Conservation (phyloP, 352 stramenopile genomes). For the Phytophthora cryptogea region DNA sequence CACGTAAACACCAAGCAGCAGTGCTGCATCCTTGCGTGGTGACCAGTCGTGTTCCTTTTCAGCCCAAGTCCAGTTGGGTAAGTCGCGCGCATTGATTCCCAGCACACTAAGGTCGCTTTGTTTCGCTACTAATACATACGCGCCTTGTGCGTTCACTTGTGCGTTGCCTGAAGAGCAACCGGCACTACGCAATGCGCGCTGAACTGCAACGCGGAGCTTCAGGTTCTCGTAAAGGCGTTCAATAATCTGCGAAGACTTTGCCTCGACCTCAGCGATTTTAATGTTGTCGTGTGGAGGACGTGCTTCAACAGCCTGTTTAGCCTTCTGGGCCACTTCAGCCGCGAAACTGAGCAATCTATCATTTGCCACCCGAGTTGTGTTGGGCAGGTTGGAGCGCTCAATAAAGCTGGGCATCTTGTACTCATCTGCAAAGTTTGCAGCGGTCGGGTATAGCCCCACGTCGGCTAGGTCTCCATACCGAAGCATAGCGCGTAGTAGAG, state of each 20-base stretch:
- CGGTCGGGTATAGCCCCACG: conserved; percentile 56
- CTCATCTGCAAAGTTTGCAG: conserved; percentile 72
- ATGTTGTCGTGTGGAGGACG: conserved; percentile 67
- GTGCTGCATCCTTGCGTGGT: conserved; percentile 72
- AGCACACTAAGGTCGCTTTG: conserved; percentile 67
- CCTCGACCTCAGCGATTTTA: conserved; percentile 79
- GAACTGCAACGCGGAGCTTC: conserved; percentile 82
- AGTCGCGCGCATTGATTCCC: conserved; percentile 63
- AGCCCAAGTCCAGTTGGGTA: conserved; percentile 72
- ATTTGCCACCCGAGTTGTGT: conserved; percentile 56
- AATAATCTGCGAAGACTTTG: conserved; percentile 73
- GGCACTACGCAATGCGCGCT: conserved; percentile 63
- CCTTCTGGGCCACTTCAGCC: conserved; percentile 63
- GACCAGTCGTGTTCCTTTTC: conserved; percentile 88
- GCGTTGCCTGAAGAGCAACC: conserved; percentile 47
- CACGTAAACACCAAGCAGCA: conserved; percentile 84
- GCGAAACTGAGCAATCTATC: conserved; percentile 63
- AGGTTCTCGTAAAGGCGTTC: conserved; percentile 87
- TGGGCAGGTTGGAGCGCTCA: conserved; percentile 58
- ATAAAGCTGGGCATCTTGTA: conserved; percentile 82
- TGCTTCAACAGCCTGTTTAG: conserved; percentile 52
- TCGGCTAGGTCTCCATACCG: conserved; percentile 84
- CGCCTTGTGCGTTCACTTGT: conserved; percentile 52
- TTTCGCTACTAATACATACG: conserved; percentile 76
- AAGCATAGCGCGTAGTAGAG: conserved; percentile 68